Evolutionary conservation across 2,329 filamentous ascomycete species (phyloP).

Genomic region (Bipolaris sorokiniana): DNA sequence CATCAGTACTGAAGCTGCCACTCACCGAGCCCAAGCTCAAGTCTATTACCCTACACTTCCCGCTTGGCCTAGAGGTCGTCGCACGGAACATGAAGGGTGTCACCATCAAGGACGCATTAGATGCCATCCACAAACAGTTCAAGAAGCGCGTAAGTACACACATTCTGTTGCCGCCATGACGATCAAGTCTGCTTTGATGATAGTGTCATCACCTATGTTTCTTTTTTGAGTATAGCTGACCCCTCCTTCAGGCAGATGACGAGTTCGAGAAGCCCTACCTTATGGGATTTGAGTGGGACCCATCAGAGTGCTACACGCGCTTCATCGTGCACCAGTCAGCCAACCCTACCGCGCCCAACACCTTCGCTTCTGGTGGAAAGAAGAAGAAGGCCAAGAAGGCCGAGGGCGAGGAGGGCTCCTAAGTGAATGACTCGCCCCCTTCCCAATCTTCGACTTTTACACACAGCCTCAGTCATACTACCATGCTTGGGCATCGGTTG

Average conservation of each 20-base stretch:
- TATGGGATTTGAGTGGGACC: constrained; percentile 95
- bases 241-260: constrained; percentile 70
- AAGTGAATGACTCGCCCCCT: constrained; percentile 49
- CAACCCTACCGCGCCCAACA: constrained; percentile 50
- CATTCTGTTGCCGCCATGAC: background rate
- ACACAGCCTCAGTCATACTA: constrained; percentile 30
- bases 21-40: constrained; percentile 85
- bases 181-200: background rate
- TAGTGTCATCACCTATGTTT: background rate
- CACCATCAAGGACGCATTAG: constrained; percentile 94
- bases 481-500: constrained; percentile 29
- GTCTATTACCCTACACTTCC: constrained; percentile 93
- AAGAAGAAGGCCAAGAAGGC: constrained; percentile 51
- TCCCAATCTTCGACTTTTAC: constrained; percentile 41
- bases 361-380: constrained; percentile 54
- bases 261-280: constrained; percentile 88
- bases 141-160: constrained; percentile 81
- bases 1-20: constrained; percentile 79
- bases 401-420: constrained; percentile 32
- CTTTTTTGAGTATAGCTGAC: constrained; percentile 25
- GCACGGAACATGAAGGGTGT: constrained; percentile 93
- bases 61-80: constrained; percentile 82
- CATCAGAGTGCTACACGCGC: constrained; percentile 86
- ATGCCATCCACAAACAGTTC: constrained; percentile 94
- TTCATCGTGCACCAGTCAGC: constrained; percentile 86